These are phyloP conservation scores for Mortierella sp. DNA, from an alignment of 371 early-diverging fungal genomes.

Conservation along the genomic window DNA sequence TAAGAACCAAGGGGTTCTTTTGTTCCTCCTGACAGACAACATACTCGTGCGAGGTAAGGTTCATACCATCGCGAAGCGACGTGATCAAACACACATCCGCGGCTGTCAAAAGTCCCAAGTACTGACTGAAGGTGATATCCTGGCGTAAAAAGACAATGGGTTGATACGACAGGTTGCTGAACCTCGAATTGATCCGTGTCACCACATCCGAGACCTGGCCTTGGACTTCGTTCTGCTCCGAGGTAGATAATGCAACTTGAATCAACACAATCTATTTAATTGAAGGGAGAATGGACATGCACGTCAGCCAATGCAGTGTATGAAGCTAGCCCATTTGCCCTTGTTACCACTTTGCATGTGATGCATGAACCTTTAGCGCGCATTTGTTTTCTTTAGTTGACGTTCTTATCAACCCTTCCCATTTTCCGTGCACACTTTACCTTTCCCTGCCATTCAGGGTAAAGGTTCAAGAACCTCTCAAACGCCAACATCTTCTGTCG, in stretches of 20 bases:
- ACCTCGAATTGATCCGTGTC: constrained; percentile 92
- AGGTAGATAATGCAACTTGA: constrained; percentile 78
- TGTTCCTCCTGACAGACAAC: constrained; percentile 91
- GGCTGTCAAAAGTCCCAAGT: constrained; percentile 91
- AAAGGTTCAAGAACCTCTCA: constrained; percentile 82
- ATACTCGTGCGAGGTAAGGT: constrained; percentile 96
- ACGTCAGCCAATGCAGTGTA: background rate
- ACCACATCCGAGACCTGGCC: constrained; percentile 90
- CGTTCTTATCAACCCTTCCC: background rate
- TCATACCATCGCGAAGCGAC: constrained; percentile 97
- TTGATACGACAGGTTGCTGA: constrained; percentile 93
- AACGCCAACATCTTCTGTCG: constrained; percentile 92
- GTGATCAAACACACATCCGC: constrained; percentile 96
- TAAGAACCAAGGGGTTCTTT: constrained; percentile 89
- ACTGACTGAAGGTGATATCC: constrained; percentile 89
- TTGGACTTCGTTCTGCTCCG: constrained; percentile 80
- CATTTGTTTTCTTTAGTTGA: background rate
- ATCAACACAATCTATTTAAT: constrained; percentile 67
- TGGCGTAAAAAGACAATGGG: constrained; percentile 95
- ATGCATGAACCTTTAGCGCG: background rate
- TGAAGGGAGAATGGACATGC: background rate
- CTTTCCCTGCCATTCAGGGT: constrained; percentile 88
- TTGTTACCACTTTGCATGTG: background rate
- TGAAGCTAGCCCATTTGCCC: background rate
- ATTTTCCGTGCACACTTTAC: constrained; percentile 52